A percentile compares a stretch with the other conserved stretches of the same genome.
phyloP scores from a whole-genome alignment of 2,329 filamentous ascomycete species.

The Colletotrichum cordylinicola region DNA sequence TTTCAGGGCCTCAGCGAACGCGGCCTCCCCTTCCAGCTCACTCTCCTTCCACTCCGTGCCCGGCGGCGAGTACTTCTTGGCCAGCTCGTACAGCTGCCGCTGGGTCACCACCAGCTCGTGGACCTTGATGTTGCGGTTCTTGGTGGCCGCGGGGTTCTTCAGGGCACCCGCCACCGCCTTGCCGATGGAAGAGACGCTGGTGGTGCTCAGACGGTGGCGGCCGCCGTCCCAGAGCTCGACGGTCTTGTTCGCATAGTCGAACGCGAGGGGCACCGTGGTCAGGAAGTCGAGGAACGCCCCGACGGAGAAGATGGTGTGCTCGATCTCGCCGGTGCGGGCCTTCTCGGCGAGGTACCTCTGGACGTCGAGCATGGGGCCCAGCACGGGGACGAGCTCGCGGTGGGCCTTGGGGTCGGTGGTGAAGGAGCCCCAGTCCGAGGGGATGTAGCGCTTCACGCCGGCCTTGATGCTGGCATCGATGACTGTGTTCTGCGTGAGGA shows the following conservation, averaged over 20 bases:
- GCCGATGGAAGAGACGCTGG: constrained; percentile 51
- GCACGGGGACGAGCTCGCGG: constrained; percentile 51
- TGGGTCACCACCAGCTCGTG: constrained; percentile 56
- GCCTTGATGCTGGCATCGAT: constrained; percentile 64
- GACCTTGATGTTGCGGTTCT: constrained; percentile 59
- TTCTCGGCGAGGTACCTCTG: constrained; percentile 46
- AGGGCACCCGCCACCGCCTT: constrained; percentile 53
- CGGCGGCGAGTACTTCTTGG: constrained; percentile 24
- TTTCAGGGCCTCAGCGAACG: not conserved
- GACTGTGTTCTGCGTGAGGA: constrained; percentile 50
- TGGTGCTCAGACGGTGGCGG: constrained; percentile 48
- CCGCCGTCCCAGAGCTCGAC: constrained; percentile 57
- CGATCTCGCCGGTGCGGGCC: constrained; percentile 45
- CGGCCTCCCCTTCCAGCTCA: not conserved
- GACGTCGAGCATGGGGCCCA: constrained; percentile 52
- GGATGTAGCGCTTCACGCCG: constrained; percentile 66
- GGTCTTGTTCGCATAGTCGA: constrained; percentile 1
- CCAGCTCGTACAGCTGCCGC: constrained; percentile 49
- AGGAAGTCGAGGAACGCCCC: constrained; percentile 67
- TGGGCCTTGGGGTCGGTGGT: constrained; percentile 19
- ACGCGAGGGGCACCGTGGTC: constrained; percentile 26
- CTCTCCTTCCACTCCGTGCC: constrained; percentile 7
- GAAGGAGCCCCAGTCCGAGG: constrained; percentile 59
- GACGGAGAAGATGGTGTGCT: constrained; percentile 61
- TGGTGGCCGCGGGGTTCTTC: constrained; percentile 48